phyloP scores from a whole-genome alignment of 164 flowering plant species.

The Umbilicus rupestris region DNA sequence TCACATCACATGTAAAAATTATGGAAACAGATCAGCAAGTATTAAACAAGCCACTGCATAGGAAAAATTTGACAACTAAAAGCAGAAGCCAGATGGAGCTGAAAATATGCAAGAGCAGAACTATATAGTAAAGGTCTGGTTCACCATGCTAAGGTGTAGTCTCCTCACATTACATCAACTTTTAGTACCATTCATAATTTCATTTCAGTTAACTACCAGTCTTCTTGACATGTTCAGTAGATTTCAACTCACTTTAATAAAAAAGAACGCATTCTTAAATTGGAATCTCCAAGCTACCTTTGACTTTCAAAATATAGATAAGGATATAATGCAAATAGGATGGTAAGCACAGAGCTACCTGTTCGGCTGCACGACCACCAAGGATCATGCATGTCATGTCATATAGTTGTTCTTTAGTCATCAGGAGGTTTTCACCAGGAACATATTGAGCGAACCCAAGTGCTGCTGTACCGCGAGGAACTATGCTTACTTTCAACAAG shows the following conservation, averaged over 20 bases:
- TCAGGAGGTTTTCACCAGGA: conserved; percentile 82
- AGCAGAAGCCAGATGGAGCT: background rate
- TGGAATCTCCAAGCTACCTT: background rate
- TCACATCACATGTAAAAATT: no score
- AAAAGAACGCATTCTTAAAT: no score
- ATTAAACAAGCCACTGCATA: no score
- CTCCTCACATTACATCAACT: background rate
- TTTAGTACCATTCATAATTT: background rate
- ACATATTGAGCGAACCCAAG: conserved; percentile 98
- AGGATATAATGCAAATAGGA: background rate
- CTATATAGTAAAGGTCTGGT: background rate
- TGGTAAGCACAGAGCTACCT: conserved; percentile 32
- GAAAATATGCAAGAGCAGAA: background rate
- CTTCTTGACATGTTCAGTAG: no score
- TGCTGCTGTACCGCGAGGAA: conserved; percentile 94
- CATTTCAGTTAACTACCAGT: background rate
- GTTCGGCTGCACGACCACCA: conserved; percentile 94
- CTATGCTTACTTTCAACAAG: conserved; percentile 81
- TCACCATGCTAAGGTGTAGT: background rate
- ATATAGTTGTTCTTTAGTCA: conserved; percentile 93
- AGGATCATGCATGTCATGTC: conserved; percentile 98
- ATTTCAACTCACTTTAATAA: no score
- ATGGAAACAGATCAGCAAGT: no score
- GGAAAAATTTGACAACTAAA: background rate
- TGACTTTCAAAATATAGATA: background rate